These are phyloP conservation scores for Blastomyces emzantsi DNA, from an alignment of 2,329 filamentous ascomycete species.

Conservation along the genomic window DNA sequence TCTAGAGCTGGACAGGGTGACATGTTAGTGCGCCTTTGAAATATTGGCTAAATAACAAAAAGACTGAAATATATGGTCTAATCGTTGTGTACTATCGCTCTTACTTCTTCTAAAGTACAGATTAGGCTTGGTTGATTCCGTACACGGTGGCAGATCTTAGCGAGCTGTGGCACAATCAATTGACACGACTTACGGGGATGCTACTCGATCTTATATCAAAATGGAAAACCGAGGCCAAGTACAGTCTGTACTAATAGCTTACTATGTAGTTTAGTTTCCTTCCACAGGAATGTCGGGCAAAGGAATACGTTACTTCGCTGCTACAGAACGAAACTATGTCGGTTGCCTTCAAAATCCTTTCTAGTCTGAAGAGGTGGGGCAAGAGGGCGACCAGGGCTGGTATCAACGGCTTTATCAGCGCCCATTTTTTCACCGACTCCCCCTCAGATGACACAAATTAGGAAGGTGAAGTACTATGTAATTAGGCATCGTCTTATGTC, in stretches of 20 bases:
- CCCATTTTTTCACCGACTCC: background rate
- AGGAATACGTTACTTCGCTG: background rate
- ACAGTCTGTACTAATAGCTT: background rate
- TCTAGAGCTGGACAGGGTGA: background rate
- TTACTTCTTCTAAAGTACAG: background rate
- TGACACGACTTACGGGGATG: background rate
- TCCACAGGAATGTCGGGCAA: background rate
- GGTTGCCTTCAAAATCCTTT: background rate
- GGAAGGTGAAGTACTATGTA: background rate
- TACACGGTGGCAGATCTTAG: background rate
- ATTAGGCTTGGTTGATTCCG: background rate
- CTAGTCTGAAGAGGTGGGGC: background rate
- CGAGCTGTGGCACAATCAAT: background rate
- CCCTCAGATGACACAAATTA: background rate
- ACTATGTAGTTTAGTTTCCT: background rate
- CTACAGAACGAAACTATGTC: background rate
- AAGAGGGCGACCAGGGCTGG: background rate
- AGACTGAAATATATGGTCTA: background rate
- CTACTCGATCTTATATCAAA: background rate
- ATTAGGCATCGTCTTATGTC: too few relatives aligned
- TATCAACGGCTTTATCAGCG: background rate
- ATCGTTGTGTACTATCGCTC: background rate
- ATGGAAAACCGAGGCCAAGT: background rate
- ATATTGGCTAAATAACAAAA: background rate
- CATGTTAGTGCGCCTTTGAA: background rate